phyloP scores from a whole-genome alignment of 2,329 filamentous ascomycete genomes.

The Hysterium pulicare region DNA sequence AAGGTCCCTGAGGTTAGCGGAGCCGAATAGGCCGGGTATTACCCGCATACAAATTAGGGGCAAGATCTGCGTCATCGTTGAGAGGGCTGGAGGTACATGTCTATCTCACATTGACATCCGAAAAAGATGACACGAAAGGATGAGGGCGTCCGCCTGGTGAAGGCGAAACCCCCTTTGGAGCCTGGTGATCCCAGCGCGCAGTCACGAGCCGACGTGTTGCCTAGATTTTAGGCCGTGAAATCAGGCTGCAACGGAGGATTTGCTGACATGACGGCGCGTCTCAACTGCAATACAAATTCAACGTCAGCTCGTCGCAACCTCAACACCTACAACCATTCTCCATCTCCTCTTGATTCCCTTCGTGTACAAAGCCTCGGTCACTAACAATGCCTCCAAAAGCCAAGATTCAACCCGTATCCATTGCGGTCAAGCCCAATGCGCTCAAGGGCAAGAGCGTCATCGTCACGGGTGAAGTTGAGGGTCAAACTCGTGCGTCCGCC shows the following conservation, averaged over 20 bases:
- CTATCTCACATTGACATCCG: too few species aligned
- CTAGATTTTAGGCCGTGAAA: too few species aligned
- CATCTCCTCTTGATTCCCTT: not conserved
- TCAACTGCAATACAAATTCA: too few species aligned
- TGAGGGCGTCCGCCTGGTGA: too few species aligned
- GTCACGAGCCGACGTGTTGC: not conserved
- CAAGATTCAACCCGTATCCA: conserved; percentile 9
- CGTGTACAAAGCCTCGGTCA: not conserved
- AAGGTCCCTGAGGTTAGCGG: too few species aligned
- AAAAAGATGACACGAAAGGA: too few species aligned
- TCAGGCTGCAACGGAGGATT: not conserved
- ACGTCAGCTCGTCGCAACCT: not conserved
- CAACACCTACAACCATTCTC: not conserved
- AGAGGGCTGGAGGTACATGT: too few species aligned
- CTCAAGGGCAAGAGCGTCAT: conserved; percentile 14
- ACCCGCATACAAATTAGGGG: too few species aligned
- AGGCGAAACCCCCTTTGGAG: too few species aligned
- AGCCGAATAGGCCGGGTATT: too few species aligned
- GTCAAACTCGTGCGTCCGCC: conserved; percentile 13
- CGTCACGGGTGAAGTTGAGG: conserved; percentile 17
- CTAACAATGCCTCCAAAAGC: not conserved
- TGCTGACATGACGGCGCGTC: not conserved
- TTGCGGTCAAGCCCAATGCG: conserved; percentile 14
- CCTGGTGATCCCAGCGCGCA: too few species aligned
- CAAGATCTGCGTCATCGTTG: too few species aligned